phyloP scores from a whole-genome alignment of 2,329 filamentous ascomycete genomes.

The Leptographium flavum region DNA sequence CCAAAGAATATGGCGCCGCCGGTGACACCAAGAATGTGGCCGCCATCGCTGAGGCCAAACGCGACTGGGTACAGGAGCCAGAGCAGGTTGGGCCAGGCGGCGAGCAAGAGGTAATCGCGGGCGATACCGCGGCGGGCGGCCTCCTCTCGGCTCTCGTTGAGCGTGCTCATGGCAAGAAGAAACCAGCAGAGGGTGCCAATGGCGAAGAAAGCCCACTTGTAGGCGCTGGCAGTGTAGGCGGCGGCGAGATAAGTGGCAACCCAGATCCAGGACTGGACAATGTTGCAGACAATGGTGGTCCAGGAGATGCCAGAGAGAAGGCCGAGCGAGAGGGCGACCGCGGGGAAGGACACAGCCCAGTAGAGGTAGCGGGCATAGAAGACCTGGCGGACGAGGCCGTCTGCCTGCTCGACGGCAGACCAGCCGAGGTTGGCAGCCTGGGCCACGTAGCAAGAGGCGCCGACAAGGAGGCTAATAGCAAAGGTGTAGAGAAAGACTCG shows the following conservation, averaged over 20 bases:
- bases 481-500: conserved; percentile 44
- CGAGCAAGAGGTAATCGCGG: conserved; percentile 29
- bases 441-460: conserved; percentile 35
- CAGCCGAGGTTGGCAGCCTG: conserved; percentile 37
- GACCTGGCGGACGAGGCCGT: conserved; percentile 29
- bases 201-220: conserved; percentile 44
- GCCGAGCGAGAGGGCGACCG: conserved; percentile 29
- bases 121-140: conserved; percentile 26
- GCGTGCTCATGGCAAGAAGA: conserved; percentile 31
- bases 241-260: conserved; percentile 33
- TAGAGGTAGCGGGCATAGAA: conserved; percentile 42
- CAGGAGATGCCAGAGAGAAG: conserved; percentile 36
- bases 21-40: conserved; percentile 33
- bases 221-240: conserved; percentile 31
- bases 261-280: conserved; percentile 36
- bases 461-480: conserved; percentile 31
- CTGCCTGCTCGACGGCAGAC: conserved; percentile 18
- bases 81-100: conserved; percentile 33
- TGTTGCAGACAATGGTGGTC: conserved; percentile 37
- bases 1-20: conserved; percentile 36
- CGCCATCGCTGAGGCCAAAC: conserved; percentile 37
- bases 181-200: conserved; percentile 34
- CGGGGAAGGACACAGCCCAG: conserved; percentile 37
- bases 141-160: conserved; percentile 21
- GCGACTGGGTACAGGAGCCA: conserved; percentile 42